These are phyloP conservation scores for Kuraishia piskuri DNA, from an alignment of 805 yeast genomes.

Conservation along the genomic window DNA sequence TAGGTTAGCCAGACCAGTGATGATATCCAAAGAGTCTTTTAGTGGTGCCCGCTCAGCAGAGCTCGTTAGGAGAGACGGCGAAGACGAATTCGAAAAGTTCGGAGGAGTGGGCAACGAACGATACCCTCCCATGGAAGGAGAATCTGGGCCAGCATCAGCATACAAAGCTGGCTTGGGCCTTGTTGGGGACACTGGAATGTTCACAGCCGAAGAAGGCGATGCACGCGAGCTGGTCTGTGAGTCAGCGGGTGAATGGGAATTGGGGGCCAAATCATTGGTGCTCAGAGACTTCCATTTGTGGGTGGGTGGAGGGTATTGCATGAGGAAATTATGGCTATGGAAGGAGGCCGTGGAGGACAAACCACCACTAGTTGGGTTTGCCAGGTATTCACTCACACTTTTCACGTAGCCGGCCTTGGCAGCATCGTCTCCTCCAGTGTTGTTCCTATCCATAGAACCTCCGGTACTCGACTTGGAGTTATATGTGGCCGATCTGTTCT, in stretches of 20 bases:
- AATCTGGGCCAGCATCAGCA: slow-evolving; percentile 10
- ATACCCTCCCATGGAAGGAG: slow-evolving; percentile 1
- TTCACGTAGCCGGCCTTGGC: slow-evolving; percentile 11
- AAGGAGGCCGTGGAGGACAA: neutral
- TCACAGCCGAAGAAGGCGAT: slow-evolving; percentile 3
- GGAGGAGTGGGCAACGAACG: neutral
- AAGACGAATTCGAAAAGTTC: neutral
- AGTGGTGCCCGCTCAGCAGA: neutral
- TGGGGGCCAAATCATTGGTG: neutral
- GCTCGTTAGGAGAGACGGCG: neutral
- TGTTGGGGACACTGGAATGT: slow-evolving; percentile 8
- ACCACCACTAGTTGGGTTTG: slow-evolving; percentile 5
- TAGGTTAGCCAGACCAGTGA: slow-evolving; percentile 69
- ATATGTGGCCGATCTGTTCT: neutral
- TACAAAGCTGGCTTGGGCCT: slow-evolving; percentile 14
- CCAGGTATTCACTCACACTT: slow-evolving; percentile 14
- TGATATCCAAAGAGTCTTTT: slow-evolving; percentile 23
- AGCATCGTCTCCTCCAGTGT: slow-evolving; percentile 2
- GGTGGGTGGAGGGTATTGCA: slow-evolving; percentile 3
- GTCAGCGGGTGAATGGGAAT: neutral
- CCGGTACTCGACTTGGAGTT: neutral
- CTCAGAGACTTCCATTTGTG: neutral
- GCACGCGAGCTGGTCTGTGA: neutral
- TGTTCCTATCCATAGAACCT: neutral
- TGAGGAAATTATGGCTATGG: slow-evolving; percentile 1